Conservation (phyloP, 768 basidiomycete species). For the Bullera alba region DNA sequence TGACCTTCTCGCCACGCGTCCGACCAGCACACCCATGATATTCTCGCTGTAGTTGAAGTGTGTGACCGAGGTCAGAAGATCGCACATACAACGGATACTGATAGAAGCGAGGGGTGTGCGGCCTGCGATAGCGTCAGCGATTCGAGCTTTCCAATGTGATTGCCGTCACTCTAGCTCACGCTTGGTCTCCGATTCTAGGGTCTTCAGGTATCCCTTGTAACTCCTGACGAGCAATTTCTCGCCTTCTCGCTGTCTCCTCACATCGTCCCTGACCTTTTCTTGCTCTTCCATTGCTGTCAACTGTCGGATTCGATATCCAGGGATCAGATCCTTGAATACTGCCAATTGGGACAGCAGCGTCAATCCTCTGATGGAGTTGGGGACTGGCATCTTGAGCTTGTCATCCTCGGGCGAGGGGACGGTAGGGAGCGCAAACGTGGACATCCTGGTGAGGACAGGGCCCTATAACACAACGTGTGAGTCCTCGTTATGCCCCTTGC, state of each 20-base stretch:
- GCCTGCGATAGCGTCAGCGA: constrained; percentile 16
- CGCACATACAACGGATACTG: constrained; percentile 79
- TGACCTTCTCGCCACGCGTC: constrained; percentile 69
- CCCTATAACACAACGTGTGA: constrained; percentile 53
- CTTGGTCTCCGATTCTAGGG: constrained; percentile 80
- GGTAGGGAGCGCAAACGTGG: constrained; percentile 74
- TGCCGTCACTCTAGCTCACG: constrained; percentile 49
- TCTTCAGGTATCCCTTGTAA: constrained; percentile 82
- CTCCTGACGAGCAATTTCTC: constrained; percentile 84
- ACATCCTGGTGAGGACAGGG: constrained; percentile 77
- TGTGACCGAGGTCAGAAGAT: constrained; percentile 68
- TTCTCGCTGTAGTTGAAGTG: constrained; percentile 97
- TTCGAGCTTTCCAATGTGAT: not conserved
- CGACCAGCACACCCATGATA: constrained; percentile 79
- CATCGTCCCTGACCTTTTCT: constrained; percentile 91
- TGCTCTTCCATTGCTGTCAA: constrained; percentile 83
- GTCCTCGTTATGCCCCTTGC: too few relatives aligned
- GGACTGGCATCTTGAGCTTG: constrained; percentile 56
- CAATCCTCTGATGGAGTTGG: constrained; percentile 73
- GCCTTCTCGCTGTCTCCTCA: constrained; percentile 81
- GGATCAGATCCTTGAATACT: constrained; percentile 92
- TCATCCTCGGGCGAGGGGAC: constrained; percentile 61
- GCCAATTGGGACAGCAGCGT: constrained; percentile 84
- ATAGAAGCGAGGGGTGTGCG: constrained; percentile 51
- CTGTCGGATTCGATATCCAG: constrained; percentile 84